These are phyloP conservation scores for Cryptococcus hybrid DNA, from an alignment of 1,284 basidiomycete genomes.

Conservation along the genomic window DNA sequence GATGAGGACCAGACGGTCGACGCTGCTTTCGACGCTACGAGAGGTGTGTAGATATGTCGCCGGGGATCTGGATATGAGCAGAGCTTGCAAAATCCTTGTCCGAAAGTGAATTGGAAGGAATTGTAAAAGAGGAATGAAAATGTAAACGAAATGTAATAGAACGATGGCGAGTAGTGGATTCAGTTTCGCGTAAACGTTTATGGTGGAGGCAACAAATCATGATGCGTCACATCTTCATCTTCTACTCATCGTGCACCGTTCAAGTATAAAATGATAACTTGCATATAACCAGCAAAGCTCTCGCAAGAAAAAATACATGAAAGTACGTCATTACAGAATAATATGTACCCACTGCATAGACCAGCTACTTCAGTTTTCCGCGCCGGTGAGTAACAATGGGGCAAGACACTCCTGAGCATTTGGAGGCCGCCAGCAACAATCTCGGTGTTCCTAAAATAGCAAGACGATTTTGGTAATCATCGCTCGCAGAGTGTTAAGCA, in stretches of 20 bases:
- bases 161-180: neutral
- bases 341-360: conserved; percentile 33
- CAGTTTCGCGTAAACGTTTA: conserved; percentile 6
- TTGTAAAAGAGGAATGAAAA: neutral
- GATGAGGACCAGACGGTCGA: neutral
- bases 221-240: neutral
- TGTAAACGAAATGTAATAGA: neutral
- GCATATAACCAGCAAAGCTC: no score
- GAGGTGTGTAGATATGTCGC: neutral
- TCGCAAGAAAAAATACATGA: no score
- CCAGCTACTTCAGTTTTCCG: conserved; percentile 18
- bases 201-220: conserved; percentile 4
- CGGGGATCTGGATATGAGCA: no score
- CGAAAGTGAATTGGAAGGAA: neutral
- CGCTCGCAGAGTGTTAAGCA: conserved; percentile 51
- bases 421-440: conserved; percentile 8
- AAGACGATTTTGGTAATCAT: conserved; percentile 40
- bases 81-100: no score
- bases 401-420: conserved; percentile 22
- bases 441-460: conserved; percentile 50
- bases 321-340: neutral
- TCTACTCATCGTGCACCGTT: neutral
- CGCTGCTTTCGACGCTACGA: neutral
- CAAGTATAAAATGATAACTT: no score
- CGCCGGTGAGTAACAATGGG: conserved; percentile 44